These are phyloP conservation scores for Lathyrus tuberosus DNA, from an alignment of 306 rosid species.

Conservation along the genomic window DNA sequence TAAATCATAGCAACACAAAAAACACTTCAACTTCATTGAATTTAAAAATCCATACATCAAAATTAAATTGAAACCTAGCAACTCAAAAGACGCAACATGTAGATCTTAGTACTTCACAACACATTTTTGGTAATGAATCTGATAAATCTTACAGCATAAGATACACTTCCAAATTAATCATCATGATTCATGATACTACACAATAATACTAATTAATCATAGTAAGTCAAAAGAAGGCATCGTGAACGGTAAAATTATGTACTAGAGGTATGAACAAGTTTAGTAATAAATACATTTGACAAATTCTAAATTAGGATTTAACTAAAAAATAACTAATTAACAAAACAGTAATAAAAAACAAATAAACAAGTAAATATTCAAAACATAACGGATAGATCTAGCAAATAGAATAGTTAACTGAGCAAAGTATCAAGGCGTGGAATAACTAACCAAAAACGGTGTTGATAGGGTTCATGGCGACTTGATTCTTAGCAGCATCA, in stretches of 20 bases:
- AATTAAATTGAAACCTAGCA: no score
- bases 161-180: no score
- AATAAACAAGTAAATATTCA: neutral
- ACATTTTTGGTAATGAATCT: no score
- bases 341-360: neutral
- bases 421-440: neutral
- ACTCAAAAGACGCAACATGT: no score
- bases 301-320: neutral
- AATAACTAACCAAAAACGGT: constrained; percentile 69
- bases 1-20: neutral
- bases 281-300: neutral
- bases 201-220: neutral
- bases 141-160: no score
- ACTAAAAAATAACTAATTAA: neutral
- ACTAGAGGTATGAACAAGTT: neutral
- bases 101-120: no score
- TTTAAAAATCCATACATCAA: neutral
- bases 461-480: constrained; percentile 81
- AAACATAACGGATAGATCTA: neutral
- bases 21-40: neutral
- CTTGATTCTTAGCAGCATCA: constrained; percentile 76
- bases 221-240: neutral
- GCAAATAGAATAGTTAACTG: neutral
- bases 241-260: neutral
- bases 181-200: no score